These are phyloP conservation scores for Russula virescens DNA, from an alignment of 768 basidiomycete genomes.

Conservation along the genomic window DNA sequence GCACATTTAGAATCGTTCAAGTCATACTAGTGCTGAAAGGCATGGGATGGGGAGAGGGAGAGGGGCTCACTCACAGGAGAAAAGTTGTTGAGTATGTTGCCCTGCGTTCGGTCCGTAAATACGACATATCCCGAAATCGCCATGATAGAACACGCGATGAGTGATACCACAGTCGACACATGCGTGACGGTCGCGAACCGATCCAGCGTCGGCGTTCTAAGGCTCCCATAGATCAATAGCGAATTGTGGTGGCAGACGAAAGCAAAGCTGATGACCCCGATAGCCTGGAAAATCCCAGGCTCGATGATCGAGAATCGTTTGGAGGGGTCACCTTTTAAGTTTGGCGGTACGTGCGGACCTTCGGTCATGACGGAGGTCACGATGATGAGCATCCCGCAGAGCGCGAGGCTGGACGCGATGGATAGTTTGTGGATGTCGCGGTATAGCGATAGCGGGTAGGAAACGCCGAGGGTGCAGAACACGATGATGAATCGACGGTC, in stretches of 20 bases:
- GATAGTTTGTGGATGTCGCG: slow-evolving; percentile 97
- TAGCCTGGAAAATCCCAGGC: slow-evolving; percentile 86
- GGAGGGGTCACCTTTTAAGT: slow-evolving; percentile 70
- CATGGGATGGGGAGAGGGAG: slow-evolving; percentile 8
- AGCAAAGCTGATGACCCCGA: slow-evolving; percentile 95
- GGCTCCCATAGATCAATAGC: slow-evolving; percentile 89
- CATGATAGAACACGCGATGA: slow-evolving; percentile 79
- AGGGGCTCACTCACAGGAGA: slow-evolving; percentile 61
- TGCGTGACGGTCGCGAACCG: slow-evolving; percentile 91
- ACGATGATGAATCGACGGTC: slow-evolving; percentile 88
- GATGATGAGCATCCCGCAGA: slow-evolving; percentile 92
- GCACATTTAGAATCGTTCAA: neutral
- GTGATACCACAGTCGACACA: slow-evolving; percentile 77
- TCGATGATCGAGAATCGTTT: slow-evolving; percentile 70
- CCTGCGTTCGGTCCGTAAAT: slow-evolving; percentile 87
- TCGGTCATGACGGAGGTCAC: slow-evolving; percentile 80
- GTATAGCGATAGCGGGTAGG: slow-evolving; percentile 92
- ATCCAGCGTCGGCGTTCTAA: slow-evolving; percentile 90
- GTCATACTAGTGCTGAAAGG: neutral
- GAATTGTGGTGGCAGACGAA: slow-evolving; percentile 99
- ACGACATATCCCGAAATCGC: slow-evolving; percentile 82
- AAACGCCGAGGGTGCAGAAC: slow-evolving; percentile 81
- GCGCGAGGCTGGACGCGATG: slow-evolving; percentile 85
- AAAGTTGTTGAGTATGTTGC: slow-evolving; percentile 98
- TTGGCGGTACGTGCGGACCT: slow-evolving; percentile 66